Conservation (phyloP, 345 rosid genomes). For the Ricinus communis region DNA sequence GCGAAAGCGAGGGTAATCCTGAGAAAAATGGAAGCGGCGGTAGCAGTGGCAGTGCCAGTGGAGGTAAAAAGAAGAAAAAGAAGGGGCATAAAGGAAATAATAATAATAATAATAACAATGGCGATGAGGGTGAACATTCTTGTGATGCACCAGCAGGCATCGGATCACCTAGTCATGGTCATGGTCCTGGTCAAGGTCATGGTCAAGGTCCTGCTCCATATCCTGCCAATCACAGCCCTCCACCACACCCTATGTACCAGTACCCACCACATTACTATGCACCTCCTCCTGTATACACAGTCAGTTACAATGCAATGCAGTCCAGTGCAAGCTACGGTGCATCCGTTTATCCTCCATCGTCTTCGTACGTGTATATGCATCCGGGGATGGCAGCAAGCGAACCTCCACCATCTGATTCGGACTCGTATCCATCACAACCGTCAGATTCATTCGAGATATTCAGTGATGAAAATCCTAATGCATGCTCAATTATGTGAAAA, state of each 20-base stretch:
- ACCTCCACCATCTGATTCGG: constrained; percentile 32
- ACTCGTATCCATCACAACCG: constrained; percentile 37
- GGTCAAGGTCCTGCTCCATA: constrained; percentile 23
- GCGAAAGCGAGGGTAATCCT: constrained; percentile 16
- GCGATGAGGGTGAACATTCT: constrained; percentile 22
- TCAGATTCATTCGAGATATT: constrained; percentile 67
- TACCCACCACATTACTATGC: constrained; percentile 39
- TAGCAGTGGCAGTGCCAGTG: constrained; percentile 25
- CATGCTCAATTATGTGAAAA: constrained; percentile 68
- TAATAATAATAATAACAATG: constrained; percentile 8
- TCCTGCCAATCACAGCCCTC: constrained; percentile 39
- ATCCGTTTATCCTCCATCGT: constrained; percentile 25
- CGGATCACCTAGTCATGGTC: constrained; percentile 27
- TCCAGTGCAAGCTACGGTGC: constrained; percentile 20
- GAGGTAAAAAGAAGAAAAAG: constrained; percentile 64
- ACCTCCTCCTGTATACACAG: constrained; percentile 23
- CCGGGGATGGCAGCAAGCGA: constrained; percentile 24
- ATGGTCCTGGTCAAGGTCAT: constrained; percentile 6
- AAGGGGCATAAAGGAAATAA: constrained; percentile 47
- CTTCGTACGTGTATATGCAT: constrained; percentile 42
- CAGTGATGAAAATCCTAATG: constrained; percentile 89
- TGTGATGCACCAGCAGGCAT: constrained; percentile 26
- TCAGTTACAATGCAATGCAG: constrained; percentile 6
- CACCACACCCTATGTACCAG: constrained; percentile 37
- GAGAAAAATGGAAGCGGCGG: constrained; percentile 27